Evolutionary conservation across 305 asterid genomes (phyloP).

Genomic region (Solanum hybrid): DNA sequence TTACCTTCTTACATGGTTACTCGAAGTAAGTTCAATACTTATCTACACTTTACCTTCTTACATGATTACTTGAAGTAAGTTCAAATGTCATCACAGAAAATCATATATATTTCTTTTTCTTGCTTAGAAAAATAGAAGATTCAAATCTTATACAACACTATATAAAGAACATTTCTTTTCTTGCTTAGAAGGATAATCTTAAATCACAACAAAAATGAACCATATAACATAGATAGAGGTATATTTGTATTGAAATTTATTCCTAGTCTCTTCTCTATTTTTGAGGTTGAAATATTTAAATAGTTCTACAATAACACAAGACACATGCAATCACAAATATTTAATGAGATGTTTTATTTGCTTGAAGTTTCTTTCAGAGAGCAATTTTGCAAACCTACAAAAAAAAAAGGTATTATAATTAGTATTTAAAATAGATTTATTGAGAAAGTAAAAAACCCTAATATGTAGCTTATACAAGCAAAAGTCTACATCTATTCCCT

Average conservation of each 20-base stretch:
- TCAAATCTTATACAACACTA: neutral
- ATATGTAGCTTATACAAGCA: neutral
- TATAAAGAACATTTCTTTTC: neutral
- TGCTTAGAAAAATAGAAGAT: neutral
- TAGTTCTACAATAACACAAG: neutral
- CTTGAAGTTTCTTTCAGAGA: constrained; percentile 21
- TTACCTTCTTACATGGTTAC: too few relatives aligned
- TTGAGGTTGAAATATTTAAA: neutral
- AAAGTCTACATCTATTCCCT: neutral
- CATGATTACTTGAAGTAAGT: too few relatives aligned
- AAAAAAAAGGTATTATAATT: neutral
- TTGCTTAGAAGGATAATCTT: neutral
- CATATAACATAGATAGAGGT: too few relatives aligned
- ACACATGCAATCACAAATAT: neutral
- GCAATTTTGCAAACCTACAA: constrained; percentile 40
- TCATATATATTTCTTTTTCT: too few relatives aligned
- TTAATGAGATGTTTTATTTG: neutral
- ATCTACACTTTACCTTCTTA: too few relatives aligned
- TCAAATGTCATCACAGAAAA: too few relatives aligned
- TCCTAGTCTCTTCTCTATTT: neutral
- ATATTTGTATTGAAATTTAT: neutral
- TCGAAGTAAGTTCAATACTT: too few relatives aligned
- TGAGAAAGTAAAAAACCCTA: neutral
- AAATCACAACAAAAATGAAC: neutral
- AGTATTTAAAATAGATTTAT: neutral